Evolutionary conservation across 345 rosid genomes (phyloP), one percentile per base, ranked within the genome.

Genomic region (Melaleuca alternifolia): DNA sequence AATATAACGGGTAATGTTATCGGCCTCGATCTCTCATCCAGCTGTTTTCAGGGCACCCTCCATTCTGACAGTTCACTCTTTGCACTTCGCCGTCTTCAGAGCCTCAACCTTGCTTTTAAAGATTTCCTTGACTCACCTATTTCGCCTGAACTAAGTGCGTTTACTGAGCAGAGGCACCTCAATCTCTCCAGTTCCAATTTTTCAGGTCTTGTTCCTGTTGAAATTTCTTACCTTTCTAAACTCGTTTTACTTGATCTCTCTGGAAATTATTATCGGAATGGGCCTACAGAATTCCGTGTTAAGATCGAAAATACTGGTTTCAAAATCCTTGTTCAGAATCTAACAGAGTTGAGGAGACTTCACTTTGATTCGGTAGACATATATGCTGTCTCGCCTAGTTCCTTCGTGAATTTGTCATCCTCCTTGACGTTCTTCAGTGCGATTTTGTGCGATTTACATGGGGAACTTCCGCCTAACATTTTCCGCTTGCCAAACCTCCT

Each of bases 391-490:
- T 61, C 10, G 18, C 18, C 33, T 0, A n/a, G 5, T 61, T 61
- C 71, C 14, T 61, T 61, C 2, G 0, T n/a, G 71, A 61, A 61
- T 61, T n/a, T 61, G 13, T 61, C 71, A n/a, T 61, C 71, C 5
- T n/a, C 71, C 71, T 61, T 61, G 71, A 61, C 18, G 0, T 8
- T 30, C 28, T 62, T 62, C 6, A 62, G 1, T 15, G 76, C 1
- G 3, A 0, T 0, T 30, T n/a, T n/a, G n/a, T n/a, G 44, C 23
- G 0, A 0, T 0, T 62, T 30, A 62, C 21, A 3, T 0, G 76
- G 44, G 44, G 76, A 62, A 30, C 44, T 62, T 62, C 76, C 11
- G 0, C 44, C 76, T 44, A 15, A 30, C 76, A 62, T 62, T 62
- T 30, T 62, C 18, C 4, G 76, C 76, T 62, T 62, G 23, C 76